phyloP scores from a whole-genome alignment of 768 basidiomycete species.

The Podaxis mareebaensis region DNA sequence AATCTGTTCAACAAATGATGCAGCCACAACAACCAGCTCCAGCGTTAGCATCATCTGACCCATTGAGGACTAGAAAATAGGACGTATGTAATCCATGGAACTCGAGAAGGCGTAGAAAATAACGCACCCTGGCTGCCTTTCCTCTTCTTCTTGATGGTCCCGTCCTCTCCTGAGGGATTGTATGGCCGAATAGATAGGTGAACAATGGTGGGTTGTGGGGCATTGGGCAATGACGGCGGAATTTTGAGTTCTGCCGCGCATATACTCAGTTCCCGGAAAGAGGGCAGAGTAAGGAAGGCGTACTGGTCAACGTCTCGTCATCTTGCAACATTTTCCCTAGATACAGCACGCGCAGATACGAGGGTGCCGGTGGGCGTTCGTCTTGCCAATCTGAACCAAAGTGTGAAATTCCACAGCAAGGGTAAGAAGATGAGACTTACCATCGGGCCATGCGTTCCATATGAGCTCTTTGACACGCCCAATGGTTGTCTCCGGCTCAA shows the following conservation, averaged over 20 bases:
- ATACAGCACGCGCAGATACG: slow-evolving; percentile 74
- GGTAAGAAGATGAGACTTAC: slow-evolving; percentile 36
- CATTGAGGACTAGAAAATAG: slow-evolving; percentile 3
- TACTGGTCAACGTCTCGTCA: slow-evolving; percentile 73
- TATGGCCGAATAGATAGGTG: slow-evolving; percentile 73
- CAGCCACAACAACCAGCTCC: slow-evolving; percentile 19
- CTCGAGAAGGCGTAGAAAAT: background rate
- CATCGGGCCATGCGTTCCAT: slow-evolving; percentile 81
- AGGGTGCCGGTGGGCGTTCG: slow-evolving; percentile 75
- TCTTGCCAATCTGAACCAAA: slow-evolving; percentile 66
- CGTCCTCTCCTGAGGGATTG: slow-evolving; percentile 48
- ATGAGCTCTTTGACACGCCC: slow-evolving; percentile 81
- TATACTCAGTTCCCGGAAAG: background rate
- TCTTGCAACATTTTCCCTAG: slow-evolving; percentile 83
- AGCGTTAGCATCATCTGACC: slow-evolving; percentile 1
- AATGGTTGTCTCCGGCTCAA: slow-evolving; percentile 73
- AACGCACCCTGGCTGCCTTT: slow-evolving; percentile 32
- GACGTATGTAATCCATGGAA: background rate
- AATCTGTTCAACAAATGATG: slow-evolving; percentile 17
- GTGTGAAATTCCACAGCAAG: background rate
- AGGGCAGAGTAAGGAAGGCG: slow-evolving; percentile 26
- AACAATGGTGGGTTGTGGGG: slow-evolving; percentile 58
- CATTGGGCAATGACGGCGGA: slow-evolving; percentile 25
- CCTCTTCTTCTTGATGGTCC: slow-evolving; percentile 56
- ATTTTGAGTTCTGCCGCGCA: slow-evolving; percentile 35